Conservation (phyloP, 371 early-diverging fungal genomes). For the Mucor racemosus region DNA sequence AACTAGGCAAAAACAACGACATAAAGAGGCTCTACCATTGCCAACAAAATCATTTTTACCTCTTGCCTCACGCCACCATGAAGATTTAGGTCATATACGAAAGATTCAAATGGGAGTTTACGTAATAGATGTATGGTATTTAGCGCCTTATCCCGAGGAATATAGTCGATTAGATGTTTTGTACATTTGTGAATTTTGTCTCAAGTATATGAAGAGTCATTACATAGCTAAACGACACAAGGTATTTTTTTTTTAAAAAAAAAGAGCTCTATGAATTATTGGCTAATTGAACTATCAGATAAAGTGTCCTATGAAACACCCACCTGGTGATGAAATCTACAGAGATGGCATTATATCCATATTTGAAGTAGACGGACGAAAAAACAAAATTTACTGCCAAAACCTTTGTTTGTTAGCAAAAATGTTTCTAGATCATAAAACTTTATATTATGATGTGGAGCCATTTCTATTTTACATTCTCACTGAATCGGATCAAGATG, state of each 20-base stretch:
- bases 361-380: conserved; percentile 96
- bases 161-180: conserved; percentile 72
- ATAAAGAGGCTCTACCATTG: not conserved
- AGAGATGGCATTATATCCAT: conserved; percentile 85
- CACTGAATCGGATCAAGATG: conserved; percentile 77
- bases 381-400: conserved; percentile 97
- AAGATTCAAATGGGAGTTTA: conserved; percentile 70
- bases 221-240: conserved; percentile 75
- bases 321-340: conserved; percentile 99
- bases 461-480: conserved; percentile 99
- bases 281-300: conserved; percentile 28
- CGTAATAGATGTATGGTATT: conserved; percentile 96
- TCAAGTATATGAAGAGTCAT: conserved; percentile 90
- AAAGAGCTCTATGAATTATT: conserved; percentile 75
- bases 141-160: conserved; percentile 98
- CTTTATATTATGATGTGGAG: conserved; percentile 99
- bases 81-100: conserved; percentile 19
- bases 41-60: conserved; percentile 28
- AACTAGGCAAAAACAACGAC: not conserved
- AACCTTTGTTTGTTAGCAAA: conserved; percentile 98
- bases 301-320: conserved; percentile 87
- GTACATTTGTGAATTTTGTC: conserved; percentile 97
- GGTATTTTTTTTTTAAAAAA: conserved; percentile 65
- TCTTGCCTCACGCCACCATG: conserved; percentile 12
- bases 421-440: conserved; percentile 99